Base-by-base conservation (phyloP, 73 alveolate species). In the Diophrys sp. region DNA sequence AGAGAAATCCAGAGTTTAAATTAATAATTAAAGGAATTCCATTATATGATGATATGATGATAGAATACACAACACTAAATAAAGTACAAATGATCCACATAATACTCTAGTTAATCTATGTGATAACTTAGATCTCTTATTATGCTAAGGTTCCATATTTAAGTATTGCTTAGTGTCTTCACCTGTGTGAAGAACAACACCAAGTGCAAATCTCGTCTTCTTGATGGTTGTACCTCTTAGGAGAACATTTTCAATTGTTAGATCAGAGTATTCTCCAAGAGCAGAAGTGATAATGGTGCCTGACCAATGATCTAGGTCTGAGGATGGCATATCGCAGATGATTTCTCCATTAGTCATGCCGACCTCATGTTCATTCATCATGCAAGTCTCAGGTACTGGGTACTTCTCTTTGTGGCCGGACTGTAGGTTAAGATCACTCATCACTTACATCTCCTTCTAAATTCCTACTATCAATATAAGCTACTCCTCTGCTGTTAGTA, bases 181-280 rank as follows among this genome's bases (percentile, higher is more conserved):
- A 24, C 99, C 99, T 14, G 97, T 87, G 74, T 96, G 95, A 28
- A 90, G 93, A 30, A 95, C 98, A 23, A 96, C 85, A 14, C 98
- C 99, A 68, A 88, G 78, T 34, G 87, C 83, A 73, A 75, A 94
- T 54, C 92, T 91, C 0, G 98, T 96, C 76, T 95, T 96, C 82
- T 95, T 95, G 32, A 96, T 71, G 54, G 81, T 90, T 33, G 97
- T 93, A 27, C 99, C 99, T 89, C 98, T 87, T 56, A 96, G 89
- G n/a, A 96, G 78, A 31, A 95, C 67, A 75, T 94, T 85, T 83
- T 83, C 87, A 24, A 95, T 89, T 33, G 91, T 93, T 68, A 44
- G 5, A 44, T 44, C 62, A 11, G 62, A 44, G 62, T 11, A 44
- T 44, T 44, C 62, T 18, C 62, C 62, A 44, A 44, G 62, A 44